Evolutionary conservation across 1,139 yeast species (phyloP).

Genomic region (Candida dubliniensis): DNA sequence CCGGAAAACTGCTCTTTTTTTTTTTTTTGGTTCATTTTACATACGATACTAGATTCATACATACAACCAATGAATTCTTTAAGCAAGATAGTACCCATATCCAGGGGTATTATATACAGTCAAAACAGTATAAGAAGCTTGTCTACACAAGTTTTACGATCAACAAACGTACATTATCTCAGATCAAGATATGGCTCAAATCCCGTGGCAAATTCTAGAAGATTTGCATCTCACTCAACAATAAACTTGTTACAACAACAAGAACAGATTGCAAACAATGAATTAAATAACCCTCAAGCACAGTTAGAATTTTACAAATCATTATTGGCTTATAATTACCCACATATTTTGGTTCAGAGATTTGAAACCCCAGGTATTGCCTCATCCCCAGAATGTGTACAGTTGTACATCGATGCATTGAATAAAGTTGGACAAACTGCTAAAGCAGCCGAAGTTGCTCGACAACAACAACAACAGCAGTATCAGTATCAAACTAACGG

Average conservation of each 20-base stretch:
- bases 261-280: constrained; percentile 81
- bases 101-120: background rate
- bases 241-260: constrained; percentile 56
- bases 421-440: constrained; percentile 72
- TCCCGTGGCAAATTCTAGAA: constrained; percentile 1
- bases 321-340: constrained; percentile 75
- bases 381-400: constrained; percentile 72
- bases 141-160: background rate
- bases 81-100: background rate
- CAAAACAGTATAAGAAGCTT: background rate
- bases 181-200: background rate
- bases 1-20: too few relatives aligned
- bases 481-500: constrained; percentile 16
- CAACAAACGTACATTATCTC: background rate
- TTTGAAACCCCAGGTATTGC: constrained; percentile 93
- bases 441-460: constrained; percentile 66
- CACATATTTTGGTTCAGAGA: constrained; percentile 89
- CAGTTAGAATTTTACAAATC: constrained; percentile 83
- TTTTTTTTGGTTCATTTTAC: too few relatives aligned
- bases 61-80: background rate
- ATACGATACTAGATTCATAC: too few relatives aligned
- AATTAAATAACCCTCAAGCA: constrained; percentile 60
- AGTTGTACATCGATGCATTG: constrained; percentile 76
- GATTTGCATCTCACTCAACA: constrained; percentile 18
- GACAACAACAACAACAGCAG: constrained; percentile 18